Evolutionary conservation across 2,329 filamentous ascomycete species (phyloP).

Genomic region (Teratosphaeria pseudoeucalypti): DNA sequence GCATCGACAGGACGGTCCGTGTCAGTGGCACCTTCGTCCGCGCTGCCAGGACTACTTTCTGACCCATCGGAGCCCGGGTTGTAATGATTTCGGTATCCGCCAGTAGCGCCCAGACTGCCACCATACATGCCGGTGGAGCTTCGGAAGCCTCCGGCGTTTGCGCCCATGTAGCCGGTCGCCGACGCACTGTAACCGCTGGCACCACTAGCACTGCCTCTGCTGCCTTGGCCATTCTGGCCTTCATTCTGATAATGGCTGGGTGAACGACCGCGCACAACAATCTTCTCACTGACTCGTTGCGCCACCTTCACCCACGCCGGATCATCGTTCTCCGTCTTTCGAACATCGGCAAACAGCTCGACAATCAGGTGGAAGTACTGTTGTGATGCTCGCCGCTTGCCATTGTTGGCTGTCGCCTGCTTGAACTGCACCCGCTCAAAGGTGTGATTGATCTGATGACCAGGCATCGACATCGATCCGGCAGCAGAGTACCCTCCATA

Average conservation of each 20-base stretch:
- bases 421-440: constrained; percentile 95
- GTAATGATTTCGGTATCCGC: constrained; percentile 20
- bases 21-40: constrained; percentile 22
- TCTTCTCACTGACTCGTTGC: constrained; percentile 61
- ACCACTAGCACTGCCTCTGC: constrained; percentile 56
- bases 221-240: constrained; percentile 39
- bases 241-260: constrained; percentile 53
- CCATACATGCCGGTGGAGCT: constrained; percentile 12
- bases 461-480: constrained; percentile 16
- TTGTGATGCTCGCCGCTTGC: constrained; percentile 78
- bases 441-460: constrained; percentile 40
- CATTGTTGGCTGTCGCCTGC: constrained; percentile 86
- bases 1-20: constrained; percentile 25
- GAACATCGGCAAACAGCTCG: constrained; percentile 65
- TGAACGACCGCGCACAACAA: constrained; percentile 78
- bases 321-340: constrained; percentile 31
- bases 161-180: constrained; percentile 18
- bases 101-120: constrained; percentile 11
- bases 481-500: constrained; percentile 12
- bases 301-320: constrained; percentile 61
- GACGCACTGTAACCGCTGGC: constrained; percentile 33
- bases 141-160: constrained; percentile 23
- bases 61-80: constrained; percentile 25
- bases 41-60: constrained; percentile 32
- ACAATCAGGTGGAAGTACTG: constrained; percentile 90